These are phyloP conservation scores for Phytophthora palmivora DNA, from an alignment of 352 stramenopile species.

Conservation along the genomic window DNA sequence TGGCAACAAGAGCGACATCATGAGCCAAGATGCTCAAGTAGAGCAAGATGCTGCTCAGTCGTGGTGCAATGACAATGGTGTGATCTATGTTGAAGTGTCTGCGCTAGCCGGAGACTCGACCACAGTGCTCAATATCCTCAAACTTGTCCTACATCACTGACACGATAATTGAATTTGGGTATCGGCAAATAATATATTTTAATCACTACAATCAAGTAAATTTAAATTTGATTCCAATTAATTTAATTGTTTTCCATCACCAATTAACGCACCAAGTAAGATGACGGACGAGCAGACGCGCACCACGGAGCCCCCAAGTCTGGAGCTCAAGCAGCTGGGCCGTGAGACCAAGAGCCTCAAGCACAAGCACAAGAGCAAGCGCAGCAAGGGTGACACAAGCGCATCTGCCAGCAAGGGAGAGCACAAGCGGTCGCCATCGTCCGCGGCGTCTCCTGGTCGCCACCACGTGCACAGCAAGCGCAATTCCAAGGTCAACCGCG, in stretches of 20 bases:
- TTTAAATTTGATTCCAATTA: too few species aligned
- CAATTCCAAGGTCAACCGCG: constrained; percentile 34
- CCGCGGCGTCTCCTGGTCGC: constrained; percentile 27
- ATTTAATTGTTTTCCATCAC: too few species aligned
- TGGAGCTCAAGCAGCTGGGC: constrained; percentile 72
- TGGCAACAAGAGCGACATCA: constrained; percentile 35
- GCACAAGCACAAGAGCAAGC: constrained; percentile 86
- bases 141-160: constrained; percentile 10
- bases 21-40: neutral
- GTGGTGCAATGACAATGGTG: constrained; percentile 26
- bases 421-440: constrained; percentile 34
- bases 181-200: too few species aligned
- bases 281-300: constrained; percentile 42
- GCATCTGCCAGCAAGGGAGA: constrained; percentile 4
- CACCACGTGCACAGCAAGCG: constrained; percentile 39
- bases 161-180: too few species aligned
- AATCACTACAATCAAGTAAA: too few species aligned
- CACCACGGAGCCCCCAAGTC: constrained; percentile 30
- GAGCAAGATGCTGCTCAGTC: constrained; percentile 17
- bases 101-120: constrained; percentile 10
- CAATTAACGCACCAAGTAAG: too few species aligned
- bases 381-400: constrained; percentile 20
- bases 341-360: constrained; percentile 78
- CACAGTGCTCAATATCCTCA: constrained; percentile 28
- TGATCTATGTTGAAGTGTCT: constrained; percentile 29